Conservation (phyloP, 2,329 filamentous ascomycete genomes). For the Penicillium sp. region DNA sequence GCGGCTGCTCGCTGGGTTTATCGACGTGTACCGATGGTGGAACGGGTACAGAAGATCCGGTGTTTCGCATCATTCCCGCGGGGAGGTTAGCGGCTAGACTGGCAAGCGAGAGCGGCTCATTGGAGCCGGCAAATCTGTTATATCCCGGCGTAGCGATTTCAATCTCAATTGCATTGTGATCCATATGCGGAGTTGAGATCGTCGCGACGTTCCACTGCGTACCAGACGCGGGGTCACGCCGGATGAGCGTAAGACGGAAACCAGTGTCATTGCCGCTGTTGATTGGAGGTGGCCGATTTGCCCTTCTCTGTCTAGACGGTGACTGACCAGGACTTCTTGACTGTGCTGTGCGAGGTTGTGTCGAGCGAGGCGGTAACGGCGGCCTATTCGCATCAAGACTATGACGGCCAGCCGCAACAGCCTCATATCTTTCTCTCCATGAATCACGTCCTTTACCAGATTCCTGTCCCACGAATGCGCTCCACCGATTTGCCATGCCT, state of each 20-base stretch:
- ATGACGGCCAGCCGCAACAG: slow-evolving; percentile 24
- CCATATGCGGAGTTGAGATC: slow-evolving; percentile 48
- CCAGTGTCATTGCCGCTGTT: slow-evolving; percentile 22
- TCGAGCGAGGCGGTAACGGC: slow-evolving; percentile 24
- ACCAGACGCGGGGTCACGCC: slow-evolving; percentile 69
- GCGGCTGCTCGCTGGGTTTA: slow-evolving; percentile 6
- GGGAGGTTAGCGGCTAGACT: slow-evolving; percentile 28
- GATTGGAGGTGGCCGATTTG: slow-evolving; percentile 5
- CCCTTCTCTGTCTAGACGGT: slow-evolving; percentile 18
- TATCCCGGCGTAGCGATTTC: slow-evolving; percentile 63
- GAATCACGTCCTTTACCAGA: slow-evolving; percentile 18
- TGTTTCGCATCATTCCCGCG: slow-evolving; percentile 24
- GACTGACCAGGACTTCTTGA: slow-evolving; percentile 31
- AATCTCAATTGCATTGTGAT: slow-evolving; percentile 46
- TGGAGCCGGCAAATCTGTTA: slow-evolving; percentile 53
- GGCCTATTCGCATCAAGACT: slow-evolving; percentile 33
- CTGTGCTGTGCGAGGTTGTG: slow-evolving; percentile 17
- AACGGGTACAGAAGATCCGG: slow-evolving; percentile 9
- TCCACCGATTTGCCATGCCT: slow-evolving; percentile 27
- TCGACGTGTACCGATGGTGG: slow-evolving; percentile 9
- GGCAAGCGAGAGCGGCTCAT: slow-evolving; percentile 37
- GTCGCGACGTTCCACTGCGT: slow-evolving; percentile 75
- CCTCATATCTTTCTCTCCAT: slow-evolving; percentile 28
- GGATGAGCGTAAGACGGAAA: slow-evolving; percentile 61
- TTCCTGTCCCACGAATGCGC: slow-evolving; percentile 28